Percentiles rank a stretch among this genome's conserved stretches.
phyloP scores from a whole-genome alignment of 495 filamentous ascomycete species.

The Emericellopsis terricola region DNA sequence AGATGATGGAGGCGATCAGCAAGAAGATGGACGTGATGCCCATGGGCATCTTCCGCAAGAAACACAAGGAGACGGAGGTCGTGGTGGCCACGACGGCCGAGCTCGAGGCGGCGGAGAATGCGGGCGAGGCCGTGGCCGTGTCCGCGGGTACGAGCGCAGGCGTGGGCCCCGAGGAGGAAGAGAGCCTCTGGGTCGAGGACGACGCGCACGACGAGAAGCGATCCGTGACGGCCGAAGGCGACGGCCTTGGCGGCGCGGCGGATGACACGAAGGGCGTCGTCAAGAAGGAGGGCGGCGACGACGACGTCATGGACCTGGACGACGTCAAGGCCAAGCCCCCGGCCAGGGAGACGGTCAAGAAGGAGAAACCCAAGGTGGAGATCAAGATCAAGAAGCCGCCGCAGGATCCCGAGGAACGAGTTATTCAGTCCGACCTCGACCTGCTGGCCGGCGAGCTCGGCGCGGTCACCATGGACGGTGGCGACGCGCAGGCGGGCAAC shows the following conservation, averaged over 20 bases:
- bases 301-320: slow-evolving; percentile 16
- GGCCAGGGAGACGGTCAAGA: slow-evolving; percentile 1
- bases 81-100: slow-evolving; percentile 35
- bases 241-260: too few species aligned
- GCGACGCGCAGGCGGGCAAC: slow-evolving; percentile 6
- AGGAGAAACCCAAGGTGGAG: slow-evolving; percentile 13
- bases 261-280: slow-evolving; percentile 11
- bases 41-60: slow-evolving; percentile 32
- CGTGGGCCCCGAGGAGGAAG: too few species aligned
- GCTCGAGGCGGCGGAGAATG: slow-evolving; percentile 17
- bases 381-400: slow-evolving; percentile 6
- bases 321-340: slow-evolving; percentile 10
- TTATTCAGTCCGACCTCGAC: slow-evolving; percentile 7
- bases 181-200: slow-evolving; percentile 20
- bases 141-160: too few species aligned
- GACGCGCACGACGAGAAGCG: too few species aligned
- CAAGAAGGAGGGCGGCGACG: slow-evolving; percentile 16
- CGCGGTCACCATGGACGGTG: slow-evolving; percentile 8
- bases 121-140: too few species aligned
- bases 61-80: slow-evolving; percentile 32
- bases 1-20: neutral
- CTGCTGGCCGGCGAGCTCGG: slow-evolving; percentile 14
- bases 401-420: slow-evolving; percentile 16
- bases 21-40: slow-evolving; percentile 6
- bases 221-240: too few species aligned